These are phyloP conservation scores for Biscogniauxia sp. DNA, from an alignment of 2,329 filamentous ascomycete genomes.

Conservation along the genomic window DNA sequence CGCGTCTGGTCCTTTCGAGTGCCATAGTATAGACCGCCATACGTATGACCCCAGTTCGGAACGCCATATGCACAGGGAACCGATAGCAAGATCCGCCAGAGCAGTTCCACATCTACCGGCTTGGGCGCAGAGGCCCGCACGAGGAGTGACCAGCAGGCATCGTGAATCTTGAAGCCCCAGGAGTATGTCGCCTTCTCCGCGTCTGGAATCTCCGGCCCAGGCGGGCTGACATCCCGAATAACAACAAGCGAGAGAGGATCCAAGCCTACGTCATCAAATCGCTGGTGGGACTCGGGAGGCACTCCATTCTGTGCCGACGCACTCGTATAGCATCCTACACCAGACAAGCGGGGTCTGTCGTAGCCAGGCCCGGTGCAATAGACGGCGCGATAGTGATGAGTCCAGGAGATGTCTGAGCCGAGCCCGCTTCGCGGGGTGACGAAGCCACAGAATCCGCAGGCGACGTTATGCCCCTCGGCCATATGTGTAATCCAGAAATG, in stretches of 20 bases:
- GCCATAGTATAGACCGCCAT: conserved; percentile 22
- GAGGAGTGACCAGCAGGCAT: conserved; percentile 26
- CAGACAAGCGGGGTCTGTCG: conserved; percentile 20
- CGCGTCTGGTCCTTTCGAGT: conserved; percentile 3
- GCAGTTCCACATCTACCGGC: conserved; percentile 18
- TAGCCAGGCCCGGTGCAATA: conserved; percentile 19
- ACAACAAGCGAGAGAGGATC: conserved; percentile 14
- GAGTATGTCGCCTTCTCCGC: conserved; percentile 15
- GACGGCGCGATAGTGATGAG: conserved; percentile 22
- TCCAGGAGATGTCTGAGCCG: conserved; percentile 16
- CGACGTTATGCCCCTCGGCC: neutral
- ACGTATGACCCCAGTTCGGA: conserved; percentile 28
- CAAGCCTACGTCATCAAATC: conserved; percentile 17
- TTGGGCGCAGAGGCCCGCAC: conserved; percentile 23
- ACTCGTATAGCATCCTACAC: conserved; percentile 19
- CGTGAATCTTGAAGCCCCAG: conserved; percentile 29
- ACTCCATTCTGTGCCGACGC: conserved; percentile 10
- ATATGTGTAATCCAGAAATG: conserved; percentile 4
- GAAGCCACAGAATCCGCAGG: conserved; percentile 25
- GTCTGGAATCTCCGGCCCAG: conserved; percentile 9
- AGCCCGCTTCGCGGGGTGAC: conserved; percentile 10
- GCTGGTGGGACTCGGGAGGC: conserved; percentile 20
- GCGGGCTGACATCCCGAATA: conserved; percentile 19
- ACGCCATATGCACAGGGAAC: conserved; percentile 20
- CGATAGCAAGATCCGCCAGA: conserved; percentile 27